Base-by-base conservation (phyloP, 805 yeast genomes). In the Saturnispora hagleri region DNA sequence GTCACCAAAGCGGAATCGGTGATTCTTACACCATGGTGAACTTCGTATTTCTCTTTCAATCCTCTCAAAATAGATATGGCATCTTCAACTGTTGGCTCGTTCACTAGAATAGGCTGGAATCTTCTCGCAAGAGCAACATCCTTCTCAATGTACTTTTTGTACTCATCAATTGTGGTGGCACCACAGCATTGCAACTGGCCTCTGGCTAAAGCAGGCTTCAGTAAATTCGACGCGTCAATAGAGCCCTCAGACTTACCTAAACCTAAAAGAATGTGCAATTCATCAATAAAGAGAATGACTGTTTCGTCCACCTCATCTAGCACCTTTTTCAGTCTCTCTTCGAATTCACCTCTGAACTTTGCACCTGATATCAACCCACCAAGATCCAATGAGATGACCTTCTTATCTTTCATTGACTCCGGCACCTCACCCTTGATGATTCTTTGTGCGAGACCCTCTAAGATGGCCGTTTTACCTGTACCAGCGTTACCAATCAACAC, bases 401-500 rank as follows among this genome's bases (percentile, higher is more conserved):
- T 77, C 66, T 93, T 93, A 51, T 85, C 82, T 64, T 89, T 87
- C 84, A 91, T 84, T 43, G 89, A 80, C 56, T 93, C 98, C 0
- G 98, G 98, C 1, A 91, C 99, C 64, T 90, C 96, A 12, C 91
- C 91, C 52, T 85, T 80, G 8, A 88, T 81, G 47, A 93, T 90
- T 61, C 97, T 73, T 68, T 93, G 98, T 0, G 98, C 98, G 40
- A 93, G 73, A 0, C 98, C 99, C 64, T 93, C 99, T 80, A 93
- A 86, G 53, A 93, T 81, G 6, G 98, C 95, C 0, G 98, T 93
- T 67, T 91, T 91, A 71, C 99, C 99, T 0, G 97, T 95, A 70
- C 99, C 99, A 1, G 99, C 99, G 58, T 86, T 81, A 56, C 99
- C 99, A 42, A 93, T 89, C 51, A 91, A 68, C 1, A 93, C 96